phyloP scores from a whole-genome alignment of 106 monocot species.

The Dendrobium huoshanense region DNA sequence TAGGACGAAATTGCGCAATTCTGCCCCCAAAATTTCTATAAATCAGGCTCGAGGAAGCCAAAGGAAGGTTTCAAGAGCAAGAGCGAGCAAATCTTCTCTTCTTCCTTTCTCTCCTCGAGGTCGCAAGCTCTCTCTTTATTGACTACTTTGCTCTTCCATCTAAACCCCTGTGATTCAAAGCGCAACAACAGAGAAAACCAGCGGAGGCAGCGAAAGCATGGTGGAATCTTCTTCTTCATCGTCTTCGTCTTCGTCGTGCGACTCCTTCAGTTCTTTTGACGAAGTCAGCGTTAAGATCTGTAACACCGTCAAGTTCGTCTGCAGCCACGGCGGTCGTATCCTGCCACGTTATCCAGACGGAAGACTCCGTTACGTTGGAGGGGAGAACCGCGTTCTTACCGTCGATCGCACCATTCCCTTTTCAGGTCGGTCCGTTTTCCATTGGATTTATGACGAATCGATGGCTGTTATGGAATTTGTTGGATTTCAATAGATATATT shows the following conservation, averaged over 20 bases:
- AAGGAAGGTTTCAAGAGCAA: neutral
- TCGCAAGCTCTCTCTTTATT: neutral
- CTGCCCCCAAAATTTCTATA: neutral
- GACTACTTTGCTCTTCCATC: neutral
- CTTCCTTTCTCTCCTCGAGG: neutral
- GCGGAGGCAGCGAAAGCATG: neutral
- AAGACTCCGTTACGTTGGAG: conserved; percentile 41
- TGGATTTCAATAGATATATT: neutral
- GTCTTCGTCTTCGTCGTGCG: conserved; percentile 4
- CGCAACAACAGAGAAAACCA: neutral
- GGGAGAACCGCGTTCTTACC: conserved; percentile 36
- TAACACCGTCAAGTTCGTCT: conserved; percentile 31
- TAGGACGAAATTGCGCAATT: neutral
- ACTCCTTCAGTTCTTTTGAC: conserved; percentile 1
- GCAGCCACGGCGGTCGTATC: conserved; percentile 53
- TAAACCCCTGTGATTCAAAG: neutral
- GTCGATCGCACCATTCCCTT: conserved; percentile 28
- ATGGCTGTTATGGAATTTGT: neutral
- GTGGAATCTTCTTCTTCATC: conserved; percentile 7
- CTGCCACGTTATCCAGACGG: conserved; percentile 36
- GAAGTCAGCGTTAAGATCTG: neutral
- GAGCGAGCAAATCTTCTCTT: neutral
- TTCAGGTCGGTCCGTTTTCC: conserved; percentile 7
- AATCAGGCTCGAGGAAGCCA: neutral
- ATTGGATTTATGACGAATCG: neutral